Conservation (phyloP, 2,329 filamentous ascomycete species). For the Calycina herbarum region DNA sequence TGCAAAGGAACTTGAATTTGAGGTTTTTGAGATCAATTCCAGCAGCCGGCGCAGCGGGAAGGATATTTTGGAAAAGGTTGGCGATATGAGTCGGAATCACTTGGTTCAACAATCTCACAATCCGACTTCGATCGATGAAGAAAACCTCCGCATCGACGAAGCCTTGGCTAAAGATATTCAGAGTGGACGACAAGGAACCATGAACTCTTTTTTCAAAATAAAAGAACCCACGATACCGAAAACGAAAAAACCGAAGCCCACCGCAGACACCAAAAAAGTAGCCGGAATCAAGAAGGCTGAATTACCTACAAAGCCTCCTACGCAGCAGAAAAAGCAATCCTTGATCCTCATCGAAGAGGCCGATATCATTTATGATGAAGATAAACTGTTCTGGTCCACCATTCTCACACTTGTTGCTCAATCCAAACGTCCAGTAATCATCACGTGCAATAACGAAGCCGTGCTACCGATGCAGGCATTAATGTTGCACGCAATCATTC, state of each 20-base stretch:
- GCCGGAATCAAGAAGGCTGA: conserved; percentile 10
- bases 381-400: conserved; percentile 91
- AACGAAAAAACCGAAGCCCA: conserved; percentile 30
- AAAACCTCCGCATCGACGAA: conserved; percentile 40
- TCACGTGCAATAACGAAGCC: conserved; percentile 93
- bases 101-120: conserved; percentile 63
- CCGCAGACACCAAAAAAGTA: conserved; percentile 29
- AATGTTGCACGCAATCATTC: conserved; percentile 82
- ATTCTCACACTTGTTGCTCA: conserved; percentile 74
- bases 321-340: conserved; percentile 76
- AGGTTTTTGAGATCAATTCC: conserved; percentile 92
- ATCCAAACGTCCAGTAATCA: conserved; percentile 87
- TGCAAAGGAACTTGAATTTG: conserved; percentile 87
- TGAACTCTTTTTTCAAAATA: conserved; percentile 77
- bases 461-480: conserved; percentile 73
- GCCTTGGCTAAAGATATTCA: conserved; percentile 58
- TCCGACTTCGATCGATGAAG: conserved; percentile 36
- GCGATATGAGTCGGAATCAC: conserved; percentile 96
- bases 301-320: conserved; percentile 16
- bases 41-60: conserved; percentile 81
- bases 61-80: conserved; percentile 87
- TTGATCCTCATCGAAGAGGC: conserved; percentile 92
- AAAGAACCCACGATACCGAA: conserved; percentile 40
- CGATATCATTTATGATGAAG: conserved; percentile 91
- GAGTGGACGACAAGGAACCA: conserved; percentile 72